Base-by-base conservation (phyloP, 305 asterid species). In the Petunia hybrid region DNA sequence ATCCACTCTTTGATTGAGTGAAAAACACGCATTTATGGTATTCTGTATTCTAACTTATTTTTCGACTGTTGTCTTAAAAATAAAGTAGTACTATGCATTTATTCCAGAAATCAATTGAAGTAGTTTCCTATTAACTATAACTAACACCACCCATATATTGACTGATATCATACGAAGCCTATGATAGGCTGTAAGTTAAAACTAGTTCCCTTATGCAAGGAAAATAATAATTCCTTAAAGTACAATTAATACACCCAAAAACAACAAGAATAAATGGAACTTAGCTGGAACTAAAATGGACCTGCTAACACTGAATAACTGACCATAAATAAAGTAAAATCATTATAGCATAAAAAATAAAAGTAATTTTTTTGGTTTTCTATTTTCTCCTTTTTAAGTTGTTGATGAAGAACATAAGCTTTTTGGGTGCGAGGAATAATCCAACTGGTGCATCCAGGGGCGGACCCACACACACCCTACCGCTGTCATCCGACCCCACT, bases 121-220 rank as follows among this genome's bases (percentile, higher is more conserved):
- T 12, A 12, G 40, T 36, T 22, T 22, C 46, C 46, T 73, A 73
- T 55, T 35, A 13, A 73, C 31, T 22, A 73, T 13, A 73, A 3
- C 46, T 0, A 48, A 51, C 14, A 12, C 63, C 43, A 39, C 43
- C 45, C 77, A 31, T 3, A 70, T 43, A 1, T 48, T 5, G 5
- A 31, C 38, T 73, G 78, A 73, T 12, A 36, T 45, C 63, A 73
- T 10, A 73, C 12, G 45, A 45, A 71, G 22, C 43, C 62, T 71
- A 10, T 31, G 10, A 71, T 46, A 46, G 77, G 77, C 56, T 71
- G 61, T 71, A 31, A 46, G 10, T 10, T 8, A 70, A 31, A 48
- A 71, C 4, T 48, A 69, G 0, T 2, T 38, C 61, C 77, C 43
- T 35, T 71, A 43, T 46, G 35, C 43, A 42, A 8, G 9, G 10